Conservation (phyloP, 352 stramenopile genomes). For the Globisporangium nodosum region DNA sequence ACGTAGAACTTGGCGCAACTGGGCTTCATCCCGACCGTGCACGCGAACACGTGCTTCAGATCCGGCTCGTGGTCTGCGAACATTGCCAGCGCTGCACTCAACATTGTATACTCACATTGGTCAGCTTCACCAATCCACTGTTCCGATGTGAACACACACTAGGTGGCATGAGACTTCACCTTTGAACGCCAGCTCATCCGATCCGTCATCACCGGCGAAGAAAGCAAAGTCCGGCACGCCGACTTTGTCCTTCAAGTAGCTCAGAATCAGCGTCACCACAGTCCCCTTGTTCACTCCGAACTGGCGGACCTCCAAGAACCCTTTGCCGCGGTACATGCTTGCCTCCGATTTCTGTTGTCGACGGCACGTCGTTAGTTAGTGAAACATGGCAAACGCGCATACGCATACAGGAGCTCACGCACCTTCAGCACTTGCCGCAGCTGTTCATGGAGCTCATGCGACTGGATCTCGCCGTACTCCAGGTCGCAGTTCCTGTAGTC, state of each 20-base stretch:
- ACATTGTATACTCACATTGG: neutral
- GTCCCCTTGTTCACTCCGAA: conserved; percentile 66
- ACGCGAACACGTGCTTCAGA: conserved; percentile 82
- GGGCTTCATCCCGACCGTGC: conserved; percentile 97
- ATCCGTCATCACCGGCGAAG: conserved; percentile 96
- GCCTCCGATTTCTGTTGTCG: conserved; percentile 45
- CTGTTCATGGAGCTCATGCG: conserved; percentile 87
- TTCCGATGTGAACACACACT: no score
- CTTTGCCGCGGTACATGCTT: conserved; percentile 47
- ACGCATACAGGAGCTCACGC: neutral
- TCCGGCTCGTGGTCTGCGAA: conserved; percentile 28
- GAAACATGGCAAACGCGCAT: neutral
- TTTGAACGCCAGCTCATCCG: conserved; percentile 90
- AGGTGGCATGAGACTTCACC: conserved; percentile 16
- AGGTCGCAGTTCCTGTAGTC: conserved; percentile 98
- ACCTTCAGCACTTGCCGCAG: conserved; percentile 93
- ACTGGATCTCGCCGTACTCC: conserved; percentile 98
- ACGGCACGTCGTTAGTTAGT: neutral
- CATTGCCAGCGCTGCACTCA: conserved; percentile 34
- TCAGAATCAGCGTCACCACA: conserved; percentile 46
- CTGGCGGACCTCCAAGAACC: conserved; percentile 72
- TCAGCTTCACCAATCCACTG: neutral
- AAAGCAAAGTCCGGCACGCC: conserved; percentile 92
- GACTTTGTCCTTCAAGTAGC: conserved; percentile 48
- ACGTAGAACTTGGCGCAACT: conserved; percentile 95